These are phyloP conservation scores for Cercis canadensis DNA, from an alignment of 306 rosid species.

Conservation along the genomic window DNA sequence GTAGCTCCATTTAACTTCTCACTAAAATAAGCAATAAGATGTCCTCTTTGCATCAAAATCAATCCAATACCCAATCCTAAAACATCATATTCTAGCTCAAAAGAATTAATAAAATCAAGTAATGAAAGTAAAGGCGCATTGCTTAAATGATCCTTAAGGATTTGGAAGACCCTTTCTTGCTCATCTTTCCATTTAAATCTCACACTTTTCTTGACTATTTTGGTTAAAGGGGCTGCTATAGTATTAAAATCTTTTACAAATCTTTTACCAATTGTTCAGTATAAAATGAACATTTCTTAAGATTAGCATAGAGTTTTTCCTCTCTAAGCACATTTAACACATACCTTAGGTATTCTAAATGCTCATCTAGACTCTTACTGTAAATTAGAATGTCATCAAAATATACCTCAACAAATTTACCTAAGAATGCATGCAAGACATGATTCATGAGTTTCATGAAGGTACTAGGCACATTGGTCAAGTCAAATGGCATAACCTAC, in stretches of 20 bases:
- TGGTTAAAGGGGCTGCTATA: too few relatives aligned
- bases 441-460: neutral
- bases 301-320: neutral
- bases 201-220: too few relatives aligned
- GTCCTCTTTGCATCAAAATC: neutral
- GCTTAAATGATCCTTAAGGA: neutral
- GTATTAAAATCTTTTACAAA: neutral
- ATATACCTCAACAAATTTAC: neutral
- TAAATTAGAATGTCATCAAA: neutral
- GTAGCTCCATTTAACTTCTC: neutral
- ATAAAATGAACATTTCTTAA: neutral
- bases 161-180: neutral
- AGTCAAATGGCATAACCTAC: neutral
- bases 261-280: neutral
- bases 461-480: neutral
- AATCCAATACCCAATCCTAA: neutral
- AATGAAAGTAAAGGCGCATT: neutral
- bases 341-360: neutral
- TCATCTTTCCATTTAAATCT: neutral
- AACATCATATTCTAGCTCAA: neutral
- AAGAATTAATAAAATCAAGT: neutral
- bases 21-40: neutral
- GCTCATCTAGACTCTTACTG: neutral
- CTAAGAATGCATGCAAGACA: too few relatives aligned
- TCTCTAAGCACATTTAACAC: neutral